A percentile compares a stretch with the other conserved stretches of the same genome.
Conservation (phyloP, 2,329 filamentous ascomycete species). For the Pseudogymnoascus sp. region DNA sequence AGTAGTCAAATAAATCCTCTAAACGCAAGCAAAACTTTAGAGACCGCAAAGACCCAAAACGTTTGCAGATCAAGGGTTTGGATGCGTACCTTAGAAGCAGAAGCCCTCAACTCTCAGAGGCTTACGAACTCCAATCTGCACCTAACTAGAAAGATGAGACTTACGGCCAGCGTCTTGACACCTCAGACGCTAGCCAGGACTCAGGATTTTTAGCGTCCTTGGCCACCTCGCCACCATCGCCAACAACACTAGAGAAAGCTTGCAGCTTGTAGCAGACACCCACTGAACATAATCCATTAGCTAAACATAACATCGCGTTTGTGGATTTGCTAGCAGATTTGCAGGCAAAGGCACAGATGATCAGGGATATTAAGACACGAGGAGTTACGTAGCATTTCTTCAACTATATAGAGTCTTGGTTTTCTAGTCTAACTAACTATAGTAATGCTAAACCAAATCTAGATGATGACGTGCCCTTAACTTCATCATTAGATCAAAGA, state of each 20-base stretch:
- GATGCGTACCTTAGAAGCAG: background rate
- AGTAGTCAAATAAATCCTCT: background rate
- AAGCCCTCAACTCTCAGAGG: background rate
- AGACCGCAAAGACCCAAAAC: background rate
- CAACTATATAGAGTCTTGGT: background rate
- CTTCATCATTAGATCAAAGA: no score
- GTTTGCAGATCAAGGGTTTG: background rate
- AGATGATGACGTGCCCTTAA: no score
- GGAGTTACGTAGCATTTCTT: background rate
- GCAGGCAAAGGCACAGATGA: background rate
- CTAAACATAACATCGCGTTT: background rate
- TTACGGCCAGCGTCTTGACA: background rate
- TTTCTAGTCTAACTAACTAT: no score
- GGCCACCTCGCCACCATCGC: background rate
- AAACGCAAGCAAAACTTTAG: background rate
- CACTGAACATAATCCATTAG: background rate
- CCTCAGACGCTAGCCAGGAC: background rate
- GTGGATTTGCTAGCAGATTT: background rate
- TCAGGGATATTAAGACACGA: background rate
- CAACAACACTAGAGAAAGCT: no score
- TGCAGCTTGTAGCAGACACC: background rate
- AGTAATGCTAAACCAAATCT: no score
- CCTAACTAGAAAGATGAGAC: background rate
- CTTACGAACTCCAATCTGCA: background rate
- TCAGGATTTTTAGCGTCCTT: background rate